Evolutionary conservation across 768 basidiomycete species (phyloP), one percentile per base, ranked within the genome.

Genomic region (Hygrophorus pudorinus): DNA sequence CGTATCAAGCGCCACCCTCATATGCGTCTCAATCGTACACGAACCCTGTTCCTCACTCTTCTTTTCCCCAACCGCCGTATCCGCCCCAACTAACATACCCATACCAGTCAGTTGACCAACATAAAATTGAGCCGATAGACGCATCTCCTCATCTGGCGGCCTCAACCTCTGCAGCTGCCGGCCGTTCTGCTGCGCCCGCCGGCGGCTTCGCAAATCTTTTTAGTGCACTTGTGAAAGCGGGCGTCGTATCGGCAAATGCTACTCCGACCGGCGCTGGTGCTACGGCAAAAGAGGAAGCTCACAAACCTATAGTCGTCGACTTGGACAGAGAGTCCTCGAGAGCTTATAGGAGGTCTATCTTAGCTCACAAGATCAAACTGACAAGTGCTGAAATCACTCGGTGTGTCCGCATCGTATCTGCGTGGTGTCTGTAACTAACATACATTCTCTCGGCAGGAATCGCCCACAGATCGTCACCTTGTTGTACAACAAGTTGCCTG

Each of bases 211-310:
- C 74, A 27, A 73, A 70, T 55, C 65, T 88, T 29, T 72, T 80
- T 47, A 78, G 76, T 34, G 78, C 80, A 2, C 70, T 91, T 18
- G 57, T 87, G 42, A 86, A 82, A 61, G 82, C 87, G n/a, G 88
- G 88, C 45, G 73, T 88, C 7, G 76, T 88, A 17, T 69, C 78
- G 18, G 65, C 71, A 32, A 70, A 65, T 35, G 67, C 65, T 30
- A 76, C 78, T 14, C 72, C 80, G 5, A 56, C 63, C 20, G 73
- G 73, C 29, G 70, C 74, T 17, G 71, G 72, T 44, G 59, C 66
- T 8, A 64, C 68, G 1, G 57, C 59, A 8, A 62, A 67, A 49
- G 61, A 70, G 53, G 60, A 67, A 48, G 62, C 65, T 40, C 40
- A 50, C 31, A 54, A 61, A 29, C 43, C 56, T 47, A 61, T 63